These are phyloP conservation scores for Cyclotella atomus DNA, from an alignment of 108 stramenopile species.

Conservation along the genomic window DNA sequence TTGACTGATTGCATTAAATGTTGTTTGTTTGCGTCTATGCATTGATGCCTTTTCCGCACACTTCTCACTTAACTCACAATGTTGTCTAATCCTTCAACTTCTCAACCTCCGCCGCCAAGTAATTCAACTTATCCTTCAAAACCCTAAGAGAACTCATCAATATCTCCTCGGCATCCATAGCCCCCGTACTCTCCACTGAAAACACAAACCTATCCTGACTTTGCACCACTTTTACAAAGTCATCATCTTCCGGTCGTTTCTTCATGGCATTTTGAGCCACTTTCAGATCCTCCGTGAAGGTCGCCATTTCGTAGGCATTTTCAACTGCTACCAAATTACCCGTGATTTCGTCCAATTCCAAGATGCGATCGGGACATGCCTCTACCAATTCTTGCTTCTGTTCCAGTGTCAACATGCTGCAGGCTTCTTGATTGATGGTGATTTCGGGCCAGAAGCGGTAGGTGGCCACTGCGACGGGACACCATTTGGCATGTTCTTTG, in stretches of 20 bases:
- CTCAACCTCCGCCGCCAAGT: slow-evolving; percentile 82
- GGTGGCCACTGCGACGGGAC: slow-evolving; percentile 94
- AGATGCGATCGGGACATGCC: slow-evolving; percentile 87
- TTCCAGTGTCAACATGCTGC: slow-evolving; percentile 83
- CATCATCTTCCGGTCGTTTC: slow-evolving; percentile 83
- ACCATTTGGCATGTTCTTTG: slow-evolving; percentile 99
- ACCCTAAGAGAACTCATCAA: slow-evolving; percentile 75
- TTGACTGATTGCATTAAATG: no score
- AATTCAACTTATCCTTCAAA: slow-evolving; percentile 80
- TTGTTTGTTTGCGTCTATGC: no score
- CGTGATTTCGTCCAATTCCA: slow-evolving; percentile 78
- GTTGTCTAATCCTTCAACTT: slow-evolving; percentile 86
- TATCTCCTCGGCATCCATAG: slow-evolving; percentile 91
- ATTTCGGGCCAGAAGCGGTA: slow-evolving; percentile 94
- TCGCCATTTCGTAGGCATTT: slow-evolving; percentile 83
- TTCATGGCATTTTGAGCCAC: slow-evolving; percentile 76
- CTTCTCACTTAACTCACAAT: no score
- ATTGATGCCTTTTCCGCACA: no score
- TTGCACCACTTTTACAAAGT: slow-evolving; percentile 78
- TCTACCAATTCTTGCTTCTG: slow-evolving; percentile 90
- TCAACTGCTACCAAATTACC: slow-evolving; percentile 72
- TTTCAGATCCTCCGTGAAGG: slow-evolving; percentile 86
- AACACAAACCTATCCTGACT: slow-evolving; percentile 84
- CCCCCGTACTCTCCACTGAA: slow-evolving; percentile 84
- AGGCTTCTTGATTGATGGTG: slow-evolving; percentile 87